phyloP scores from a whole-genome alignment of 116 monocot genomes.

The Papilionanthe hybrid region DNA sequence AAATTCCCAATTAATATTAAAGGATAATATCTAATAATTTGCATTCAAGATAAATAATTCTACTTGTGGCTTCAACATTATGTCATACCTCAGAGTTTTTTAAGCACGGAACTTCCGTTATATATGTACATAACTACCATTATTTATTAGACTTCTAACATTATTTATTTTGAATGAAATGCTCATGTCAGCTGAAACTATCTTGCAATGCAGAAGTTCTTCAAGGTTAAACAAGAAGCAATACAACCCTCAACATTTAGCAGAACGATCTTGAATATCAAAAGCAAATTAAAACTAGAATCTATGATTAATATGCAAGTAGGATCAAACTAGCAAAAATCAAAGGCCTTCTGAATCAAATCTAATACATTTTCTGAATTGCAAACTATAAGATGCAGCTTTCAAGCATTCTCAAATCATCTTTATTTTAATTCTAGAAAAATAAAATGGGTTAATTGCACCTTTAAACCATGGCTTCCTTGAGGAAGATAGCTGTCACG shows the following conservation, averaged over 20 bases:
- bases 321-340: neutral
- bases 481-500: constrained; percentile 99
- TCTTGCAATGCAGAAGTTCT: neutral
- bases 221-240: neutral
- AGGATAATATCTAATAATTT: no score
- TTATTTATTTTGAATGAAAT: neutral
- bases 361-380: neutral
- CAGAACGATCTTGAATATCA: neutral
- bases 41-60: no score
- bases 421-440: neutral
- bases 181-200: neutral
- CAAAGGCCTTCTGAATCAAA: neutral
- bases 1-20: no score
- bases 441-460: constrained; percentile 4
- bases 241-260: neutral
- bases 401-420: neutral
- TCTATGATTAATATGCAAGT: neutral
- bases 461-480: constrained; percentile 98
- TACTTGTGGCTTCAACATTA: no score
- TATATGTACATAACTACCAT: no score
- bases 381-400: neutral
- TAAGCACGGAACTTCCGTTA: no score
- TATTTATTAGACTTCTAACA: no score
- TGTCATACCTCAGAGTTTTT: no score
- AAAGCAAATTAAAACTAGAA: neutral